Conservation (phyloP, 1,284 basidiomycete species). For the Mycena citricolor region DNA sequence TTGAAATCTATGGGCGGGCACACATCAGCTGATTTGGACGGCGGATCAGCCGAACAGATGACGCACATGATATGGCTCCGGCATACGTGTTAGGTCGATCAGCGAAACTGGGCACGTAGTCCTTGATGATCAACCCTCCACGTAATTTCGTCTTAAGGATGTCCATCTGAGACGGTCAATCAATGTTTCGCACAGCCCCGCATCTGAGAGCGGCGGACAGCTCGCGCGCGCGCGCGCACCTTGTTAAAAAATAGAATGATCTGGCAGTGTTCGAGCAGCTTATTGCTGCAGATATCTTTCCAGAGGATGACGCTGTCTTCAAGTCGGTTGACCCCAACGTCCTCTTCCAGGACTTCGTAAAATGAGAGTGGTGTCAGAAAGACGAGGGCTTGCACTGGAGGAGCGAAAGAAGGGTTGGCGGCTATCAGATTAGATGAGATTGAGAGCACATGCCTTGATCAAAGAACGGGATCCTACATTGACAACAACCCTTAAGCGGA, state of each 20-base stretch:
- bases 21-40: too few relatives aligned
- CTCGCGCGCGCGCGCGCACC: slow-evolving; percentile 30
- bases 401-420: neutral
- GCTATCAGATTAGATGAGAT: neutral
- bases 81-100: slow-evolving; percentile 20
- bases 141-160: slow-evolving; percentile 22
- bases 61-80: slow-evolving; percentile 18
- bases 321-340: slow-evolving; percentile 48
- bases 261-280: slow-evolving; percentile 19
- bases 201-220: neutral
- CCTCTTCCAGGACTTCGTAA: slow-evolving; percentile 55
- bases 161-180: slow-evolving; percentile 13
- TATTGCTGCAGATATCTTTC: slow-evolving; percentile 23
- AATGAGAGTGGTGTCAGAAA: slow-evolving; percentile 45
- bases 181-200: too few relatives aligned
- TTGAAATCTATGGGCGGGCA: slow-evolving; percentile 24
- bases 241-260: slow-evolving; percentile 25
- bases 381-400: slow-evolving; percentile 21
- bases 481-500: neutral
- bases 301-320: slow-evolving; percentile 51
- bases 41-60: neutral
- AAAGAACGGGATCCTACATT: slow-evolving; percentile 20
- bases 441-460: slow-evolving; percentile 11
- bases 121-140: slow-evolving; percentile 17
- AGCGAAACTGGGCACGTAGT: slow-evolving; percentile 21